Base-by-base conservation (phyloP, 331 rosid genomes). In the Quercus tomentella region DNA sequence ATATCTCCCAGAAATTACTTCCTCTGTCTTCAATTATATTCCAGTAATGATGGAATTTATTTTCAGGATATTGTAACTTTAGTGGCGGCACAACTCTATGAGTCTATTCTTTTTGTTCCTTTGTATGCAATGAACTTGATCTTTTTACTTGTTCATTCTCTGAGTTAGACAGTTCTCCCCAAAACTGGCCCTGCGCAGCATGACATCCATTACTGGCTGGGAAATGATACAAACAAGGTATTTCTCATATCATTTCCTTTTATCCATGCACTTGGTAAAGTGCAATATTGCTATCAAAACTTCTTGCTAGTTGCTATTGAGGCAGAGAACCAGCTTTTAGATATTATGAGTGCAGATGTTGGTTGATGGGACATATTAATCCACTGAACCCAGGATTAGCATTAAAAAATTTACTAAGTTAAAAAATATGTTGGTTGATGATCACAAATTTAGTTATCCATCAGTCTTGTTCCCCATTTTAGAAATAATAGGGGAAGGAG, bases 141-240 rank as follows among this genome's bases (percentile, higher is more conserved):
- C 72, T 52, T 79, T 72, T 70, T 72, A 56, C 75, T 41, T 86
- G 81, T 82, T 82, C 86, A 33, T 85, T 79, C 35, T 73, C 43
- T 18, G 81, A 73, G 82, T 81, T 93, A 95, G 98, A 88, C 97
- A 8, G 72, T 86, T 78, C 76, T 87, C 74, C 94, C 90, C 6
- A 91, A 89, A 83, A 82, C 14, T 76, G 92, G 93, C 60, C 76
- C 89, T 80, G 92, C 95, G 72, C 92, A 81, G 79, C 93, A 92
- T 76, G 97, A 95, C 75, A 82, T 92, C 69, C 98, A 95, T 81
- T 95, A 87, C 85, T 95, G 97, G 97, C 84, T 90, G 45, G 97
- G 97, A 89, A 88, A 86, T 82, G 89, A 85, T 28, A 18, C 96
- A 65, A 86, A 78, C 70, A 88, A 94, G 97, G 98, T 94, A 77